phyloP scores from a whole-genome alignment of 208 protist genomes.

The Trypanosoma theileri region DNA sequence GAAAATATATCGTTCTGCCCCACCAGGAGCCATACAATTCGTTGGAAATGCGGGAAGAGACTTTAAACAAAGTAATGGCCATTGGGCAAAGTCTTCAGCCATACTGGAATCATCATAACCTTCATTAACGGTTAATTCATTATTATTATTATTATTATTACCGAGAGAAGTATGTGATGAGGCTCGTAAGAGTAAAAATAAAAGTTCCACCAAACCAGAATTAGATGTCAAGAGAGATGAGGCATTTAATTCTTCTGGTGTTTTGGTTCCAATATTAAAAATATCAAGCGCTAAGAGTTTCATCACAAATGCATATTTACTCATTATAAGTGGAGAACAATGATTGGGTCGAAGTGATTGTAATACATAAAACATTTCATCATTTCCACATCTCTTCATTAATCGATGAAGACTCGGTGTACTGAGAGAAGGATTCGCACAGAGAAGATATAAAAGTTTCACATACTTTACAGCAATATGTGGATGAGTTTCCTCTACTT shows the following conservation, averaged over 20 bases:
- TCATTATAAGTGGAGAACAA: conserved; percentile 57
- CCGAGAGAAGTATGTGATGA: background rate
- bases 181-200: conserved; percentile 47
- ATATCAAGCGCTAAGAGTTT: conserved; percentile 79
- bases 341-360: conserved; percentile 48
- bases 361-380: conserved; percentile 66
- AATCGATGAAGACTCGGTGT: conserved; percentile 42
- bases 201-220: conserved; percentile 41
- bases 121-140: background rate
- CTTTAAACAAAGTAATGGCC: conserved; percentile 56
- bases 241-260: conserved; percentile 39
- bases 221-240: conserved; percentile 31
- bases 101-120: conserved; percentile 3
- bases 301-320: conserved; percentile 88
- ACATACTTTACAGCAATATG: conserved; percentile 81
- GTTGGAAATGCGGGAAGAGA: conserved; percentile 58
- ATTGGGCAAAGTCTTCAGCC: conserved; percentile 49
- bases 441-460: conserved; percentile 71
- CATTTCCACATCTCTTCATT: conserved; percentile 48
- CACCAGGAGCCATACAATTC: conserved; percentile 35
- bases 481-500: conserved; percentile 51
- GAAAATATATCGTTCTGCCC: conserved; percentile 52
- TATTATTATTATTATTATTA: background rate
- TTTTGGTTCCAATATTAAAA: conserved; percentile 38
- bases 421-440: conserved; percentile 62